Conservation (phyloP, 106 monocot species). For the Apostasia shenzhenica region DNA sequence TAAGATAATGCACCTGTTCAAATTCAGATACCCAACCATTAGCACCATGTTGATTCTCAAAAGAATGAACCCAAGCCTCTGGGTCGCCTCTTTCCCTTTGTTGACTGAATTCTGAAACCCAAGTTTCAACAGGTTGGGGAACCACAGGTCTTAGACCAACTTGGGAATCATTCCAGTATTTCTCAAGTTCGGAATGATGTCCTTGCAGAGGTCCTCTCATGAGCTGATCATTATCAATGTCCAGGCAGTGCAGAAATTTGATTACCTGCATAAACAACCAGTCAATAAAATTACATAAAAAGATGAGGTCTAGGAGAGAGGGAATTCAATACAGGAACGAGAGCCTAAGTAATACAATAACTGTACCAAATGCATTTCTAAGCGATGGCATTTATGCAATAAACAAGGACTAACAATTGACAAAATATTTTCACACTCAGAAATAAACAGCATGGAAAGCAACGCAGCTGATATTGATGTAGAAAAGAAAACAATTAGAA, state of each 20-base stretch:
- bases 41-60: slow-evolving; percentile 76
- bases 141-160: slow-evolving; percentile 33
- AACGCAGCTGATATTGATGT: too few relatives aligned
- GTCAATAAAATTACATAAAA: too few relatives aligned
- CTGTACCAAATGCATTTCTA: too few relatives aligned
- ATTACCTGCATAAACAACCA: slow-evolving; percentile 47
- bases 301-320: too few relatives aligned
- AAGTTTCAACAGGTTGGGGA: slow-evolving; percentile 52
- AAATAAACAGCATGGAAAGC: too few relatives aligned
- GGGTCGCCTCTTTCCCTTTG: slow-evolving; percentile 48
- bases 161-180: slow-evolving; percentile 96
- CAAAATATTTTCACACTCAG: too few relatives aligned
- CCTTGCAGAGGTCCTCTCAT: slow-evolving; percentile 63
- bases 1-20: slow-evolving; percentile 52
- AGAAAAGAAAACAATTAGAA: neutral
- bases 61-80: slow-evolving; percentile 81
- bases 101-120: slow-evolving; percentile 77
- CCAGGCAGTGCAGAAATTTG: slow-evolving; percentile 75
- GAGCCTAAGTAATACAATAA: too few relatives aligned
- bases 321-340: too few relatives aligned
- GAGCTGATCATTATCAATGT: slow-evolving; percentile 77
- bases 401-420: too few relatives aligned
- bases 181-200: slow-evolving; percentile 68
- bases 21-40: slow-evolving; percentile 99
- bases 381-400: too few relatives aligned